Percentiles rank a stretch among this genome's conserved stretches.
phyloP scores from a whole-genome alignment of 768 basidiomycete genomes.

The Wakefieldia striispora region DNA sequence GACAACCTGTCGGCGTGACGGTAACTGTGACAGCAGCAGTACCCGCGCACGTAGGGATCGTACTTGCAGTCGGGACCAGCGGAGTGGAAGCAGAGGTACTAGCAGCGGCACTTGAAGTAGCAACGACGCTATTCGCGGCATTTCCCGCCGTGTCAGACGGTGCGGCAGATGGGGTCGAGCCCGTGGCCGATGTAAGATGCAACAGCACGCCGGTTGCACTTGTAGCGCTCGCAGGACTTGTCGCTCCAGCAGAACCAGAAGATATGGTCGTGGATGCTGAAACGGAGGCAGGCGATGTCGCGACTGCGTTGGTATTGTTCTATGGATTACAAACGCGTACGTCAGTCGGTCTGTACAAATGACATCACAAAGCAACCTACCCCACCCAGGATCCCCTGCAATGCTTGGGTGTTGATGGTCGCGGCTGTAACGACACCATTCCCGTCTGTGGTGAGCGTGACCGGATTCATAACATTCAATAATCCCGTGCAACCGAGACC shows the following conservation, averaged over 20 bases:
- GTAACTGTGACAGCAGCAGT: conserved; percentile 14
- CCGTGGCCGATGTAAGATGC: not conserved
- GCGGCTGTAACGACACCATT: conserved; percentile 28
- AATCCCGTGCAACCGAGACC: conserved; percentile 23
- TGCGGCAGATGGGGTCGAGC: not conserved
- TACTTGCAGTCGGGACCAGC: not conserved
- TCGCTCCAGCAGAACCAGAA: not conserved
- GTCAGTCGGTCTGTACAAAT: not conserved
- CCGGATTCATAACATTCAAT: conserved; percentile 24
- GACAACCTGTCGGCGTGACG: conserved; percentile 10
- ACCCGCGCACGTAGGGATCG: conserved; percentile 1
- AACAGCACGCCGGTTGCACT: conserved; percentile 1
- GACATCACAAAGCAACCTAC: not conserved
- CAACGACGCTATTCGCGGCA: not conserved
- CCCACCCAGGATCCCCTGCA: conserved; percentile 17
- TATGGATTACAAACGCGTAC: not conserved
- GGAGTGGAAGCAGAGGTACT: not conserved
- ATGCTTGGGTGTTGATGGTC: conserved; percentile 17
- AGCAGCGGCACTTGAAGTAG: not conserved
- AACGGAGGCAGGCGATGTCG: not conserved
- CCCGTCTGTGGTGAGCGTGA: conserved; percentile 22
- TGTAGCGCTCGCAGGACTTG: not conserved
- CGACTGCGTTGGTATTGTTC: not conserved
- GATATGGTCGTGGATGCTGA: not conserved
- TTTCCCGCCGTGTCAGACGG: not conserved